phyloP scores from a whole-genome alignment of 2,329 filamentous ascomycete species.

The Cryphonectria carpinicola region DNA sequence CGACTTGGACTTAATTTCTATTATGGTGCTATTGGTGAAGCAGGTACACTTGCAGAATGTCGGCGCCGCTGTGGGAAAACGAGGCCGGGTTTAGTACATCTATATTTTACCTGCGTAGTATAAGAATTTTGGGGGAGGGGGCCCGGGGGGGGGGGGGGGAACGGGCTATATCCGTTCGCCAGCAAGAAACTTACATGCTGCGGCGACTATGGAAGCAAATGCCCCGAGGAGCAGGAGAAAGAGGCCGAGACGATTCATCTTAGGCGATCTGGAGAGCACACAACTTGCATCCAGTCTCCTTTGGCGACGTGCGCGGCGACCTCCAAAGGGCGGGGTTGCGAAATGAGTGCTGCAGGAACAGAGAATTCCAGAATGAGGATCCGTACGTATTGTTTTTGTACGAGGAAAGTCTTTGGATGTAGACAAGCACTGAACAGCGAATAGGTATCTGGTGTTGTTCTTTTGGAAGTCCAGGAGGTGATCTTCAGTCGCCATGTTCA shows the following conservation, averaged over 20 bases:
- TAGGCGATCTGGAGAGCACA: not conserved
- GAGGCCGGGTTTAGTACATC: not conserved
- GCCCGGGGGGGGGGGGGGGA: not conserved
- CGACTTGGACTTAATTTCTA: conserved; percentile 38
- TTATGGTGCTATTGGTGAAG: conserved; percentile 71
- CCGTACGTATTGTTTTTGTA: not conserved
- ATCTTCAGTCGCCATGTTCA: not conserved
- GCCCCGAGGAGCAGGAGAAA: conserved; percentile 37
- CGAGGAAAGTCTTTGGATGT: not conserved
- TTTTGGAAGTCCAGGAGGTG: not conserved
- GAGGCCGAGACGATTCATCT: conserved; percentile 36
- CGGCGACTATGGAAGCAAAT: conserved; percentile 39
- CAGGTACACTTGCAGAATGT: conserved; percentile 74
- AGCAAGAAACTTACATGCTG: conserved; percentile 45
- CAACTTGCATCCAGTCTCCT: not conserved
- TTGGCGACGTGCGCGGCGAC: conserved; percentile 2
- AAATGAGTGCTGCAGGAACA: not conserved
- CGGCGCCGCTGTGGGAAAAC: conserved; percentile 52
- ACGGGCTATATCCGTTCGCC: not conserved
- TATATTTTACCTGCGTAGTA: not conserved
- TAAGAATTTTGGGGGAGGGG: not conserved
- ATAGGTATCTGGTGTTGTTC: not conserved
- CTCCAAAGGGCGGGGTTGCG: not conserved
- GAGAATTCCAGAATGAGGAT: not conserved
- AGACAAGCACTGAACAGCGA: not conserved